Evolutionary conservation across 139 green algal genomes (phyloP), one percentile per base, ranked within the genome.

Genomic region (Micractinium sp.): DNA sequence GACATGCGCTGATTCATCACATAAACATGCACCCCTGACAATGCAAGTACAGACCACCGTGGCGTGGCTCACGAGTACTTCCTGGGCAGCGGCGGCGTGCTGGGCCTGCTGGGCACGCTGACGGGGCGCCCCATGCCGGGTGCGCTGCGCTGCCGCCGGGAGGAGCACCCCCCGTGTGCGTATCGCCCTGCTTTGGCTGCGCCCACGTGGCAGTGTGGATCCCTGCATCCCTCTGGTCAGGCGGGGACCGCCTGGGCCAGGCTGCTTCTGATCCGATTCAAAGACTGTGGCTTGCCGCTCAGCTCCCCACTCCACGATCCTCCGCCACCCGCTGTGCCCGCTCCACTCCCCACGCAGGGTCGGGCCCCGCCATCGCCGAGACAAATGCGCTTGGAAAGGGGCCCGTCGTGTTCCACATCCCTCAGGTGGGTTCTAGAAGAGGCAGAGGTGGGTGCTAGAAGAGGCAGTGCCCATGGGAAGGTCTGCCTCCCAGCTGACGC

Each of bases 41-140:
- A n/a, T 33, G 33, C 29, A 66, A 83, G 61, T 22, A 41, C 76
- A 85, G 71, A 87, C 36, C 73, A 18, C 2, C 3, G 61, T 0
- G 71, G 81, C 35, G 77, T 20, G 0, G 13, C 14, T 23, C 83
- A 93, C 78, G 92, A 93, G 41, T 92, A 82, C 83, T 93, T 87
- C 79, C 73, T 94, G 88, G 92, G 92, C 29, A 81, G 35, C 14
- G 92, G 92, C 12, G 88, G 90, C 29, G 84, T 94, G 77, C 81
- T 94, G 36, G 90, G 90, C 0, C 90, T 94, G 73, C 77, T 93
- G 82, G n/a, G 88, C 1, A 82, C 92, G 25, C 86, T 94, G 75
- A 80, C 87, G 61, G 90, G 88, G 2, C 88, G 89, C 63, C 60
- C 69, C 31, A 77, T 93, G 88, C 81, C 88, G 29, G 84, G 85